Base-by-base conservation (phyloP, 192 early-diverging fungal species). In the Phycomyces nitens region DNA sequence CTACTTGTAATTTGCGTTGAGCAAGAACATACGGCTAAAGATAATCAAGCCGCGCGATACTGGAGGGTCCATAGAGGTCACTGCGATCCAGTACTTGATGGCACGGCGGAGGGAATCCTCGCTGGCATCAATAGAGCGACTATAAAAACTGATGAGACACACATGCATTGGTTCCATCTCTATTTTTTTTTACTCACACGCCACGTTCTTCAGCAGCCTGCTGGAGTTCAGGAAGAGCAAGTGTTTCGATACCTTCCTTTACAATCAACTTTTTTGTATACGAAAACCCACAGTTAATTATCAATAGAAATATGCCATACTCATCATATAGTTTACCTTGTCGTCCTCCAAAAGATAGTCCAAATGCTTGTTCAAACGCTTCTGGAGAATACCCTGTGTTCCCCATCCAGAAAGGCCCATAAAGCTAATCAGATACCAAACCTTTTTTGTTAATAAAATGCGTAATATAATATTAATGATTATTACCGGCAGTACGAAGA, bases 191-290 rank as follows among this genome's bases (percentile, higher is more conserved):
- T 6, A 52, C 70, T 66, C 56, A 72, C 81, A 83, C 80, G 15
- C 81, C 81, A 56, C 81, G 78, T 59, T 83, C 81, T 58, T 83
- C 81, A 27, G 68, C 66, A 4, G 77, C 81, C 14, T 76, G 39
- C 18, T 78, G 72, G 16, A 83, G 52, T 51, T 83, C 81, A 39
- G 57, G 7, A 5, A 65, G 58, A 1, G 60, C 68, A 41, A 83
- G 49, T 0, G 58, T 60, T 24, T 83, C 76, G 0, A 83, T 59
- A 22, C 76, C 74, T 14, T 83, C 76, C 39, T 75, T 69, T 0
- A 70, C 63, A 23, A 82, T 49, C 47, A 80, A 56, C 74, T 76
- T 26, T n/a, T 21, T 23, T 0, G 47, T 5, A 23, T 57, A 56
- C 14, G 26, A 56, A 53, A 54, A 34, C 23, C 7, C 20, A 15